Base-by-base conservation (phyloP, 1,139 yeast genomes). In the Yamadazyma epiphylla region DNA sequence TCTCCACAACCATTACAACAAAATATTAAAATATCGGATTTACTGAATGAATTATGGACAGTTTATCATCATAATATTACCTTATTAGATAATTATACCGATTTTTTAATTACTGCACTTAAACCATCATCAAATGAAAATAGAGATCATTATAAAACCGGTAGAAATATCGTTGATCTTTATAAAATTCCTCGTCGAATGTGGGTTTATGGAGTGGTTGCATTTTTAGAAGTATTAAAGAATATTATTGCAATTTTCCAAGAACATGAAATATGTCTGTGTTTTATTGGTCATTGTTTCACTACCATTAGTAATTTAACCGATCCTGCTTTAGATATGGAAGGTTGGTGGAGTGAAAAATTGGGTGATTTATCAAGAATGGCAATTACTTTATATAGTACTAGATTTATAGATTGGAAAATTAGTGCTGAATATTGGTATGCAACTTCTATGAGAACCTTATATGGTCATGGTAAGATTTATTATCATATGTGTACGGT, bases 161-260 rank as follows among this genome's bases (percentile, higher is more conserved):
- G 91, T 3, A 77, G 77, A 47, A 83, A 81, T 42, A 75, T 82
- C 26, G 85, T 82, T 6, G 82, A 80, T 41, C 71, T 81, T 27
- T 83, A 83, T 53, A 77, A 86, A 51, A 81, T 83, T 28, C 85
- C 85, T 24, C 64, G 89, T 42, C 63, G 91, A 43, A 69, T 83
- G 68, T 83, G 91, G 91, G 89, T 83, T 7, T 83, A 82, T 51
- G 94, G 94, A 14, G 76, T 84, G 5, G 88, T 83, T 14, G 86
- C 74, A 19, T 81, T 82, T 42, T 59, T 83, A 29, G 94, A 83
- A 52, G 87, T 83, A n/a, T 60, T 83, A 48, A 83, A 83, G 48
- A 82, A 81, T 49, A 80, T 82, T 30, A 77, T 79, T 45, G 71
- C 74, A 23, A 71, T 78, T 17, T 68, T 67, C 35, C 71, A 64